Percentiles rank a stretch among this genome's conserved stretches.
phyloP scores from a whole-genome alignment of 208 protist species.

The Acanthamoeba triangularis region DNA sequence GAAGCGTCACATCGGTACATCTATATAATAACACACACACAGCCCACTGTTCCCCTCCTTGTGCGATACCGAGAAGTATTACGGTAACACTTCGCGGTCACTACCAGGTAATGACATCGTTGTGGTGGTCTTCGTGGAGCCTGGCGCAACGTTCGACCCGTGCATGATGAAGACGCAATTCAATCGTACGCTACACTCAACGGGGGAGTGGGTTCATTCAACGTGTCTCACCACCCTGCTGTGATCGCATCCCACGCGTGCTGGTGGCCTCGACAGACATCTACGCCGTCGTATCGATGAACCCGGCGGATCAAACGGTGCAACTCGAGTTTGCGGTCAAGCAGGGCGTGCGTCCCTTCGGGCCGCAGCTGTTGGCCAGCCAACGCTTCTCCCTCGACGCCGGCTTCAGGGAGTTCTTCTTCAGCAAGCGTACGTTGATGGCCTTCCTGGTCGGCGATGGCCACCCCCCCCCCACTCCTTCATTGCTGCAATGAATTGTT shows the following conservation, averaged over 20 bases:
- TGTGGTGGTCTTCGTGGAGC: conserved; percentile 72
- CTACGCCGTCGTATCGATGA: conserved; percentile 18
- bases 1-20: conserved; percentile 67
- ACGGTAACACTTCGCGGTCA: neutral
- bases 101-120: conserved; percentile 75
- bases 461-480: neutral
- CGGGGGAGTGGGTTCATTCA: too few species aligned
- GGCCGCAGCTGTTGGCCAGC: neutral
- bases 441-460: neutral
- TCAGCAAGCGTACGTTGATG: conserved; percentile 36
- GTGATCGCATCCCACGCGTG: too few species aligned
- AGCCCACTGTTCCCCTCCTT: neutral
- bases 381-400: neutral
- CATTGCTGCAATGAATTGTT: too few species aligned
- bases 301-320: neutral
- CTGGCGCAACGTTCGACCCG: conserved; percentile 74
- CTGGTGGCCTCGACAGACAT: neutral
- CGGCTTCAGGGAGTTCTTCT: conserved; percentile 47
- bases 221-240: too few species aligned
- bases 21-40: too few species aligned
- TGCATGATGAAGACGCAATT: conserved; percentile 78
- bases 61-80: neutral
- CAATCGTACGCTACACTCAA: conserved; percentile 55
- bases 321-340: conserved; percentile 45
- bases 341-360: conserved; percentile 56